A percentile compares a stretch with the other conserved stretches of the same genome.
Conservation (phyloP, 257 asterid species). For the Solanum corneliomulleri region DNA sequence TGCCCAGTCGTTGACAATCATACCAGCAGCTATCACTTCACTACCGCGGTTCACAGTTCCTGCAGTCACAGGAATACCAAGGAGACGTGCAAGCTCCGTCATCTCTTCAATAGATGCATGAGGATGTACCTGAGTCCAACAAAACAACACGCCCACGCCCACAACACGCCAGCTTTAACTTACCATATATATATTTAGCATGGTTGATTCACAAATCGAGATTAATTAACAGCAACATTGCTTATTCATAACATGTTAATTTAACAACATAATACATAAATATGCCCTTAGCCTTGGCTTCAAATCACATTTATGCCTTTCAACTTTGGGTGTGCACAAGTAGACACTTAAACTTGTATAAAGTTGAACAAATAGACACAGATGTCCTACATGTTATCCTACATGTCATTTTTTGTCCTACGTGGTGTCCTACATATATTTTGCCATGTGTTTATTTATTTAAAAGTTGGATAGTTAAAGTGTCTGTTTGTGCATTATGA, state of each 20-base stretch:
- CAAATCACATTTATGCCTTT: too few relatives aligned
- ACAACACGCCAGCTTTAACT: neutral
- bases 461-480: too few relatives aligned
- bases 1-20: conserved; percentile 78
- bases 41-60: conserved; percentile 87
- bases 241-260: neutral
- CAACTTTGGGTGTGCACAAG: too few relatives aligned
- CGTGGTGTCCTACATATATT: too few relatives aligned
- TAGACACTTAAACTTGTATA: too few relatives aligned
- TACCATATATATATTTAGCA: neutral
- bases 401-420: too few relatives aligned
- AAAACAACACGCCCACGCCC: neutral
- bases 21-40: conserved; percentile 67
- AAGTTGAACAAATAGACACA: too few relatives aligned
- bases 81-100: conserved; percentile 71
- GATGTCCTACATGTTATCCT: too few relatives aligned
- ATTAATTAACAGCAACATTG: neutral
- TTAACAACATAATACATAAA: too few relatives aligned
- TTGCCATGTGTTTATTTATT: too few relatives aligned
- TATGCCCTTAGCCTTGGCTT: too few relatives aligned
- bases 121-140: conserved; percentile 58
- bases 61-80: conserved; percentile 69
- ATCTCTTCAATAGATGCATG: conserved; percentile 78
- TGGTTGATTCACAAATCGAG: neutral
- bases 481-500: too few relatives aligned